These are phyloP conservation scores for Lepidopterella palustris DNA, from an alignment of 495 filamentous ascomycete genomes.

Conservation along the genomic window DNA sequence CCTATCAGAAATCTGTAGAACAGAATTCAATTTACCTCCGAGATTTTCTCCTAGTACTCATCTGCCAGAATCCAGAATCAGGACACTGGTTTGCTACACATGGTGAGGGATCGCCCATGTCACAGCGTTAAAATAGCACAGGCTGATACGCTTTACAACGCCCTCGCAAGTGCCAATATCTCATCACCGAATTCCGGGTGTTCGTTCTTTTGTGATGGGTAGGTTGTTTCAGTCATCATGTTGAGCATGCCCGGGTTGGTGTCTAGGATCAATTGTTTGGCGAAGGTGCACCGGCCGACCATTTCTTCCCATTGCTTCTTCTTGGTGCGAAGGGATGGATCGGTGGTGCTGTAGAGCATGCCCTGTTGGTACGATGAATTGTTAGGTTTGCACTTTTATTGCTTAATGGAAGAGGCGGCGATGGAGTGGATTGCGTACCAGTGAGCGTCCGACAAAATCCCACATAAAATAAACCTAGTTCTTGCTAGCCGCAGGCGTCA, in stretches of 20 bases:
- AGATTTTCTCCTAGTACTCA: no score
- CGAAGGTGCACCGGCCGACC: slow-evolving; percentile 2
- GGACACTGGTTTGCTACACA: no score
- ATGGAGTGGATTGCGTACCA: not conserved
- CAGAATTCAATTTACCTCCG: no score
- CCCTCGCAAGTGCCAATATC: slow-evolving; percentile 11
- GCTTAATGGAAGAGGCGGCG: not conserved
- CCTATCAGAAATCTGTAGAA: no score
- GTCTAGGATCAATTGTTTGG: slow-evolving; percentile 17
- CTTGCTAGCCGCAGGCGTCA: slow-evolving; percentile 34
- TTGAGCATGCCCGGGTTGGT: slow-evolving; percentile 19
- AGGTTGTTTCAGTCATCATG: slow-evolving; percentile 18
- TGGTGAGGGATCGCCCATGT: no score
- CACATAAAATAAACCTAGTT: slow-evolving; percentile 38
- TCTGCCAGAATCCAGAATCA: no score
- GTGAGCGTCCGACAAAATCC: slow-evolving; percentile 34
- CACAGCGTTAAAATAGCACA: no score
- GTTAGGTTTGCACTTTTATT: not conserved
- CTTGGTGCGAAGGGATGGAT: not conserved
- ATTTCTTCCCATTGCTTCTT: slow-evolving; percentile 14
- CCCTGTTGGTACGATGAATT: no score
- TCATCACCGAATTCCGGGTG: slow-evolving; percentile 23
- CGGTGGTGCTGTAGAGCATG: slow-evolving; percentile 9
- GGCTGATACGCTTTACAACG: no score
- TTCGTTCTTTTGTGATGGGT: slow-evolving; percentile 13